Evolutionary conservation across 495 filamentous ascomycete genomes (phyloP), one percentile per base, ranked within the genome.

Genomic region (Penicillium desertorum): DNA sequence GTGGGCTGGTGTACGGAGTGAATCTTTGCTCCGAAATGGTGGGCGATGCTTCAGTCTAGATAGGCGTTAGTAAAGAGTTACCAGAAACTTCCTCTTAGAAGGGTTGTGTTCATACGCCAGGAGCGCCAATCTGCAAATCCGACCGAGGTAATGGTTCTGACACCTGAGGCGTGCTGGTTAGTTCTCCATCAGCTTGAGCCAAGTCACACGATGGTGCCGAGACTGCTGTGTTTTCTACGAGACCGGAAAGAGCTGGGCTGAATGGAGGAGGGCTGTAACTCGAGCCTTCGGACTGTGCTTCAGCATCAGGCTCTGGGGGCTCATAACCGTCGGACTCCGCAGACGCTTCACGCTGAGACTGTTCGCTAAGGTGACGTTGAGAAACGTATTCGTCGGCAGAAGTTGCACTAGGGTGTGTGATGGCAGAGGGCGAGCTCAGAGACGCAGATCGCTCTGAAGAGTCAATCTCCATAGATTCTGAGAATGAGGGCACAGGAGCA

Each of bases 1-100:
- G 73, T 25, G 92, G 90, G 71, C 90, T 96, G 61, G 84, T 77
- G 72, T 98, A 98, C 3, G 91, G 85, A 19, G 79, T 77, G 61
- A 91, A 90, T 44, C 59, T 78, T 61, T 50, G 62, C 17, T 60
- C 51, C n/a, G 63, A 49, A 9, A 39, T 46, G 22, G 56, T 45
- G 23, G 65, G 57, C 14, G 56, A 54, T 37, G 57, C 37, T 57
- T 60, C 20, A 34, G 64, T 67, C 75, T 77, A 56, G 14, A 19
- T 27, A 20, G 36, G 57, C n/a, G 51, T 69, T 52, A 69, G 68
- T 63, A 32, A 25, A 29, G 41, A 34, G 41, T 69, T 45, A 62
- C 57, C 30, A 41, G 51, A 23, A 41, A 37, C 39, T 42, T 51
- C 50, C 32, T 44, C 20, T 19, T 17, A 45, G 59, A 59, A 48